Base-by-base conservation (phyloP, 2,329 filamentous ascomycete species). In the Penicillium palitans region DNA sequence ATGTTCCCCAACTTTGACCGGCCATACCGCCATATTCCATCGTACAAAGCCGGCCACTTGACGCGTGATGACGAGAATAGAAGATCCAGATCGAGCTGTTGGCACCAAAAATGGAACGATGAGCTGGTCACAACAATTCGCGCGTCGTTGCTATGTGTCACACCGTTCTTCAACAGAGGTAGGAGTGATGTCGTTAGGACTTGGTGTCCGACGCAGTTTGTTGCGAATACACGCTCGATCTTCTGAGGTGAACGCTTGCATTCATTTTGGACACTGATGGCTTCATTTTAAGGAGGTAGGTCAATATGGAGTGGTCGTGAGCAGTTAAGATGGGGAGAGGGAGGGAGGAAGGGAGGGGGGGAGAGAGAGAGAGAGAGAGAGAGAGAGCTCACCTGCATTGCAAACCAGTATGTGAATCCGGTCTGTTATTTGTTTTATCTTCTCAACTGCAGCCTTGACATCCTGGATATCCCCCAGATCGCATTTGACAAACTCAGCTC, bases 131-230 rank as follows among this genome's bases (percentile, higher is more conserved):
- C 57, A 19, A 83, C 69, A 45, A 84, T 73, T 0, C 80, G 74
- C 2, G 77, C 77, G 6, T 77, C 66, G 3, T 64, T 49, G 7
- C 81, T 68, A 44, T 47, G 52, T 6, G 71, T 42, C 17, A 63
- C 57, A 2, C 64, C 66, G 2, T 58, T 42, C 37, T 66, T 65
- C 29, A 72, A 46, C n/a, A 68, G 57, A 0, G 79, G 75, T 4
- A 68, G 68, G 3, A 84, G 72, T 4, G 83, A 74, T 54, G 79
- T 77, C 64, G 81, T 80, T 0, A 84, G 74, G 2, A 83, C 68
- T 15, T 80, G 77, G 62, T 84, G 80, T 6, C 81, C 81, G 42
- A 83, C 73, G 60, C 83, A 80, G 56, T 76, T 80, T 61, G 82
- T 72, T 5, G 72, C 80, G 61, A 84, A 84, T 7, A 78, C 80